These are phyloP conservation scores for Saccharomycopsis guyanensis DNA, from an alignment of 805 yeast genomes.

Conservation along the genomic window DNA sequence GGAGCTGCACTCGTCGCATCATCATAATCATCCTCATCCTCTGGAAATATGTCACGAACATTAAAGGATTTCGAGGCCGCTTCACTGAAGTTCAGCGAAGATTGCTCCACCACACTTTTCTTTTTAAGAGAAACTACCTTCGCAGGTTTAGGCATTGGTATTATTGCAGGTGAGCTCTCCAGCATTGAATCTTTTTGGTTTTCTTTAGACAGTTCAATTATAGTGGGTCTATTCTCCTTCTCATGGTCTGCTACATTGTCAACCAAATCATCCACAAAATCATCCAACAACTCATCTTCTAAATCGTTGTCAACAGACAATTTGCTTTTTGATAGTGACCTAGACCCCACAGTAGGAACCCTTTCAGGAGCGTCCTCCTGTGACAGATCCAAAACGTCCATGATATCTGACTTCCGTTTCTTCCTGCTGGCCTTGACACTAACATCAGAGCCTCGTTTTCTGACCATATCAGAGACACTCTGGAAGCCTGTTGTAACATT, in stretches of 20 bases:
- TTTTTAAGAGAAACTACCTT: background rate
- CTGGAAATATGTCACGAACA: background rate
- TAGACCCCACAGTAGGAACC: background rate
- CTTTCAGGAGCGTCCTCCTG: background rate
- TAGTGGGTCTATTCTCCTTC: too few species aligned
- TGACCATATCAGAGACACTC: slow-evolving; percentile 42
- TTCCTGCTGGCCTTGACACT: background rate
- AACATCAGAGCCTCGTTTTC: slow-evolving; percentile 22
- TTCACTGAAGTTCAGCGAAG: background rate
- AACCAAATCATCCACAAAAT: slow-evolving; percentile 3
- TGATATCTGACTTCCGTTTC: slow-evolving; percentile 5
- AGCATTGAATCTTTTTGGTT: too few species aligned
- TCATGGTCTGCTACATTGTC: background rate
- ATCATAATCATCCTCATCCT: background rate
- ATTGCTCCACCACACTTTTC: background rate
- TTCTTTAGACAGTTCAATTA: too few species aligned
- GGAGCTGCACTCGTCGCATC: too few species aligned
- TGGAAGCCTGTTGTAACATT: slow-evolving; percentile 59
- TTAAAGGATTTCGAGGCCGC: background rate
- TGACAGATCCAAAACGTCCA: slow-evolving; percentile 7
- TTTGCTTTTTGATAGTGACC: too few species aligned
- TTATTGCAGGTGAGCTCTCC: too few species aligned
- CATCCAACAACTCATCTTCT: background rate
- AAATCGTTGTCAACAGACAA: background rate
- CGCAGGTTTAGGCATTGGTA: too few species aligned